phyloP scores from a whole-genome alignment of 345 rosid species.

The Pistacia atlantica region DNA sequence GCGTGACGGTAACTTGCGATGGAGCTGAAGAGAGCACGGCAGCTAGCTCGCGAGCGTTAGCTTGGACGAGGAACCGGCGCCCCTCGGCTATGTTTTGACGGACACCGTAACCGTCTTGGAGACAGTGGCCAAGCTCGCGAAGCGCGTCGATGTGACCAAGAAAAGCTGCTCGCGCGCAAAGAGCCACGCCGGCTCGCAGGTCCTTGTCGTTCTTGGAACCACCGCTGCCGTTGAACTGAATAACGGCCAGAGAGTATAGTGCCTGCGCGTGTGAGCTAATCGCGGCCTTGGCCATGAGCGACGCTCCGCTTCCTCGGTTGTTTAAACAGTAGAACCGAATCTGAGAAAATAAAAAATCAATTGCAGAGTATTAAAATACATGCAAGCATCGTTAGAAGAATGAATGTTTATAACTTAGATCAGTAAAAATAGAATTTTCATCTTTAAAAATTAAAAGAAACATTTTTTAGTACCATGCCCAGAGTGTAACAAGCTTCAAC shows the following conservation, averaged over 20 bases:
- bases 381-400: not conserved
- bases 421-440: not conserved
- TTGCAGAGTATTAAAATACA: not conserved
- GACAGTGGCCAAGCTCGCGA: slow-evolving; percentile 98
- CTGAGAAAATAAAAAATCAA: slow-evolving; percentile 32
- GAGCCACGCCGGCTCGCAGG: slow-evolving; percentile 87
- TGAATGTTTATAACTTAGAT: slow-evolving; percentile 15
- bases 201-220: slow-evolving; percentile 92
- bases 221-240: slow-evolving; percentile 98
- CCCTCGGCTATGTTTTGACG: slow-evolving; percentile 82
- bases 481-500: slow-evolving; percentile 91
- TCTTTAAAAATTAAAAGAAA: not conserved
- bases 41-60: slow-evolving; percentile 89
- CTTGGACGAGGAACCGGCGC: slow-evolving; percentile 88
- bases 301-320: slow-evolving; percentile 83
- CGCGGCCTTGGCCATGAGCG: slow-evolving; percentile 96
- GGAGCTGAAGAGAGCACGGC: slow-evolving; percentile 55
- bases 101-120: slow-evolving; percentile 97
- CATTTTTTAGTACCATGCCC: slow-evolving; percentile 65
- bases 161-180: slow-evolving; percentile 92
- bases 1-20: slow-evolving; percentile 27
- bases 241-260: slow-evolving; percentile 80
- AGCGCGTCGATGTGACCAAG: slow-evolving; percentile 88
- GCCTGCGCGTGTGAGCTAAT: slow-evolving; percentile 83
- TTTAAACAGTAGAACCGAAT: slow-evolving; percentile 89